Base-by-base conservation (phyloP, 257 asterid species). In the Nicotiana benthamiana region DNA sequence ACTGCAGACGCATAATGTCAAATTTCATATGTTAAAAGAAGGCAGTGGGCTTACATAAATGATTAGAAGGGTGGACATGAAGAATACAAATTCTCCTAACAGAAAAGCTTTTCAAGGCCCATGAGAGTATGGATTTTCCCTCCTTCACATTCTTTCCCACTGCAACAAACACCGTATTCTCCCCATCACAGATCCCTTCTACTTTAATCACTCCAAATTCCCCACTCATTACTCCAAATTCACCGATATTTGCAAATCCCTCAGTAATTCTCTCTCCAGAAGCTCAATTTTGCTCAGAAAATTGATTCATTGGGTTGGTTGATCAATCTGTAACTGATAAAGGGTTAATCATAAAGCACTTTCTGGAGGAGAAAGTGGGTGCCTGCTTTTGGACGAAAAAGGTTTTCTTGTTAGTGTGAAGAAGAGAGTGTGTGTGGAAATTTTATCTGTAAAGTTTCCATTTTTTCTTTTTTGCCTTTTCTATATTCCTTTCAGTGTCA, bases 41-140 rank as follows among this genome's bases (percentile, higher is more conserved):
- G 32, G 18, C 11, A 11, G 8, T 72, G 24, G 26, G 28, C 95
- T 86, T 87, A 90, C 97, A 82, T 24, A 86, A 84, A 63, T 56
- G 87, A 80, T 86, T 66, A 76, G 97, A 92, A 82, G 82, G 97
- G 86, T 94, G 97, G 89, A 93, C 95, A 84, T 94, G 94, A 53
- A 93, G 87, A 84, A 94, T 89, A 86, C 92, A 87, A 60, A 93
- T 83, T 53, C 72, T 80, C 57, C 82, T 87, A 75, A 91, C 91
- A 75, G 87, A 79, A 81, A 90, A 92, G 75, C 81, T 90, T 75
- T 84, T 83, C 78, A 85, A 72, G 16, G 92, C 91, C 97, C 97
- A 94, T 15, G 80, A 83, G 62, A 93, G 84, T 84, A 87, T 22
- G 79, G 92, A 86, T 83, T 91, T 93, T 0, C 97, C 96, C 67